Percentiles rank a stretch among this genome's conserved stretches.
phyloP scores from a whole-genome alignment of 2,329 filamentous ascomycete genomes.

The Polychaeton citri region DNA sequence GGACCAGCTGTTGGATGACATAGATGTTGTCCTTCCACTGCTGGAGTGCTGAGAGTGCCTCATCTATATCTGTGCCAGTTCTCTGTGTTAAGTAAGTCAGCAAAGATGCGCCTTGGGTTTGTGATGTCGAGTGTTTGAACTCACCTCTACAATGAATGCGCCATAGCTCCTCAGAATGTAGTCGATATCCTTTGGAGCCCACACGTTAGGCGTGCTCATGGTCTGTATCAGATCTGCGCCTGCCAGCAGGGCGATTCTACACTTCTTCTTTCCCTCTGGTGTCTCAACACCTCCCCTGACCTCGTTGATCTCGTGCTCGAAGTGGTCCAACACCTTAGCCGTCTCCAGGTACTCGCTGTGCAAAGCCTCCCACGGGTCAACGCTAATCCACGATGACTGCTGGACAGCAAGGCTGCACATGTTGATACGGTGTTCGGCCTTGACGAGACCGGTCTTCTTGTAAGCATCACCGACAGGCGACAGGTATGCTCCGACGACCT shows the following conservation, averaged over 20 bases:
- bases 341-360: conserved; percentile 79
- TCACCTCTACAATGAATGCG: conserved; percentile 55
- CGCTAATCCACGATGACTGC: conserved; percentile 66
- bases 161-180: conserved; percentile 78
- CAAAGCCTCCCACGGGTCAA: conserved; percentile 80
- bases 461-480: conserved; percentile 65
- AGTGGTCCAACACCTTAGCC: conserved; percentile 79
- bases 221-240: conserved; percentile 45
- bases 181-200: conserved; percentile 72
- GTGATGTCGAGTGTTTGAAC: conserved; percentile 3
- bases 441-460: conserved; percentile 68
- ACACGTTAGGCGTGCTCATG: conserved; percentile 48
- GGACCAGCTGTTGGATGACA: conserved; percentile 77
- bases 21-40: conserved; percentile 77
- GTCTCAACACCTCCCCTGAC: conserved; percentile 61
- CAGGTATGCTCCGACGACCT: conserved; percentile 75
- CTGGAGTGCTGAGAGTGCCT: conserved; percentile 69
- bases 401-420: conserved; percentile 80
- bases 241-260: conserved; percentile 67
- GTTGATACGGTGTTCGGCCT: conserved; percentile 58
- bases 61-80: conserved; percentile 75
- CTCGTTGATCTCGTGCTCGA: conserved; percentile 77
- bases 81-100: conserved; percentile 61
- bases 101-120: conserved; percentile 35
- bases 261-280: conserved; percentile 53